Evolutionary conservation across 169 alveolate species (phyloP).

Genomic region (Plasmodium blacklocki): DNA sequence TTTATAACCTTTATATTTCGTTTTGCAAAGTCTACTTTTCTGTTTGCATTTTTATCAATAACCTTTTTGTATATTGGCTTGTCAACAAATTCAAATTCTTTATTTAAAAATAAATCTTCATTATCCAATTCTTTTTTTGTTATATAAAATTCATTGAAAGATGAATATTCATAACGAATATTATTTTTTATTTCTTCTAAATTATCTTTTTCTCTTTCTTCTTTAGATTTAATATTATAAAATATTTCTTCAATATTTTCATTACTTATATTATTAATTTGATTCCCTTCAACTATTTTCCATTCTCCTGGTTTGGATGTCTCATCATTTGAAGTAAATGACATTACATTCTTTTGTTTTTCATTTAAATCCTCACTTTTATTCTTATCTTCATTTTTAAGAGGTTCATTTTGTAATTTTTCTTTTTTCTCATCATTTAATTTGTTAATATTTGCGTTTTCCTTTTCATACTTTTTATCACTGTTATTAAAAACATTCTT

Average conservation of each 20-base stretch:
- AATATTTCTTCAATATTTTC: conserved; percentile 59
- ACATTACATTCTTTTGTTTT: no score
- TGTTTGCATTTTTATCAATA: conserved; percentile 52
- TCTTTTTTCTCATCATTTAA: conserved; percentile 1
- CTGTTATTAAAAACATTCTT: no score
- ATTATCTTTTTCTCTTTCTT: conserved; percentile 52
- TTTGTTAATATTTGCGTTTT: background rate
- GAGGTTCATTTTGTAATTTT: background rate
- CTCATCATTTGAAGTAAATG: background rate
- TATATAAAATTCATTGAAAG: conserved; percentile 51
- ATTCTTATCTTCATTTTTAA: background rate
- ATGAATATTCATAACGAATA: conserved; percentile 58
- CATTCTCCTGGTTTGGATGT: conserved; percentile 63
- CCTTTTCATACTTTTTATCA: background rate
- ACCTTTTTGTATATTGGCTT: conserved; percentile 67
- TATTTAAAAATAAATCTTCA: conserved; percentile 50
- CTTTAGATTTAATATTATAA: conserved; percentile 59
- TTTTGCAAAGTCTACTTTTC: conserved; percentile 63
- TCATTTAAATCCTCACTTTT: background rate
- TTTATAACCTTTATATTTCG: conserved; percentile 36
- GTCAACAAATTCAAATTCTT: conserved; percentile 65
- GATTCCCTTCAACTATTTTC: conserved; percentile 35
- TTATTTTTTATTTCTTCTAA: conserved; percentile 26
- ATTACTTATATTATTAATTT: conserved; percentile 34
- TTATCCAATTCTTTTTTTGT: conserved; percentile 72